Evolutionary conservation across 2,329 filamentous ascomycete genomes (phyloP), one percentile per base, ranked within the genome.

Genomic region (Colletotrichum lentis): DNA sequence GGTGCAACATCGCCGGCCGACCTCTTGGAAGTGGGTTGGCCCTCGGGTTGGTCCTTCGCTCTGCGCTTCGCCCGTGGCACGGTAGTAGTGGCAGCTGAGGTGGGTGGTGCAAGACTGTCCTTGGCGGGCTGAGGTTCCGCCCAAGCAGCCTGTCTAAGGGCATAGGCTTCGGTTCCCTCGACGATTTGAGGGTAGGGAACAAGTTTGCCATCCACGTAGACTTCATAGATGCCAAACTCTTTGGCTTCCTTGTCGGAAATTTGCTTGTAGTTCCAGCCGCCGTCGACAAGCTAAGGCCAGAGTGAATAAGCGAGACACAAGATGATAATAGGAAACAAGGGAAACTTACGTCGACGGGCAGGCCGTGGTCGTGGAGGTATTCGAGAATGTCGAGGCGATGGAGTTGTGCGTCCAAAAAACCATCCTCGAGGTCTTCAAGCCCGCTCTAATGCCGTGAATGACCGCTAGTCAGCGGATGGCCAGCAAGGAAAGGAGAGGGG

Each of bases 11-110:
- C 64, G 62, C 79, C 76, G n/a, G 78, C 77, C 22, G 76, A 76
- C 66, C 82, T 82, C 77, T 88, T 88, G 35, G 82, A 77, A 1
- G 80, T 80, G 1, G 83, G 82, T 70, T 84, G 82, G 24, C 80
- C 81, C 22, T 86, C 84, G 1, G 79, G 80, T 68, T 84, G 82
- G 35, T 81, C 82, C 16, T 81, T 82, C 6, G 85, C 81, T 72
- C 82, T 85, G 27, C 85, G 82, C 77, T 87, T 88, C 12, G 61
- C 20, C 58, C 66, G 66, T 56, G 68, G 43, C 41, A 62, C 63
- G 41, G 67, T 46, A 46, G 67, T 37, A 31, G 67, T 46, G 52
- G 67, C 37, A 31, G 64, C 31, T 35, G 67, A 49, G 24, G 67
- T 43, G 27, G 56, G 27, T 37, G 56, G 56, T 37, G 56, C 56